Evolutionary conservation across 2,329 filamentous ascomycete genomes (phyloP), one percentile per base, ranked within the genome.

Genomic region (Epichloe hybrida): DNA sequence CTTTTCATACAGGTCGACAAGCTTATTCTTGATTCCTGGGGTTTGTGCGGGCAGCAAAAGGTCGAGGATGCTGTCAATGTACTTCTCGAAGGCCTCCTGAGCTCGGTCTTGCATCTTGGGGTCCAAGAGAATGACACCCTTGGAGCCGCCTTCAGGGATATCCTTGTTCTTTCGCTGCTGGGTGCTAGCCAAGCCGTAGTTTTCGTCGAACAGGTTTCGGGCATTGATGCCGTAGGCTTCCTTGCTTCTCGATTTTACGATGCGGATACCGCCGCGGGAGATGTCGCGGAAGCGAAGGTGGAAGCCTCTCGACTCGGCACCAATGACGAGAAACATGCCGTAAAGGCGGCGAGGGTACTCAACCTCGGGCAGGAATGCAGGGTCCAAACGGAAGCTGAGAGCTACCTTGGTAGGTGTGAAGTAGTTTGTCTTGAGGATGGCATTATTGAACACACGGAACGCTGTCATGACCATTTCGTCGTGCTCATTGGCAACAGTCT

Each of bases 81-180:
- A 98, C 75, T 98, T 98, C 73, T 98, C 91, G 61, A 98, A 98
- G 2, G 93, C 91, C 55, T 95, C 89, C 46, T 78, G 80, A 17
- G 85, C 85, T 72, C 91, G 94, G 68, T 96, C 88, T 69, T 98
- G 93, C 69, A 96, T 89, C 65, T 90, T 84, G 55, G 88, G 81
- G 67, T 98, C 91, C 40, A 98, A 81, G 45, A 98, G 78, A 54
- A 98, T 91, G 52, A 98, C 93, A 72, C 93, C 93, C 74, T 98
- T 98, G 61, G 91, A 95, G 50, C 93, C 93, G 56, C 93, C 93
- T 72, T 98, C 93, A 3, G 93, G 93, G 49, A 98, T 98, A 62
- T 98, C 93, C 75, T 98, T 98, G 78, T 98, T 98, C 80, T 98
- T 98, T 64, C 93, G 88, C 72, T 98, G 93, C 70, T 98, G 93